phyloP scores from a whole-genome alignment of 2,329 filamentous ascomycete species.

The Colletotrichum sp. region DNA sequence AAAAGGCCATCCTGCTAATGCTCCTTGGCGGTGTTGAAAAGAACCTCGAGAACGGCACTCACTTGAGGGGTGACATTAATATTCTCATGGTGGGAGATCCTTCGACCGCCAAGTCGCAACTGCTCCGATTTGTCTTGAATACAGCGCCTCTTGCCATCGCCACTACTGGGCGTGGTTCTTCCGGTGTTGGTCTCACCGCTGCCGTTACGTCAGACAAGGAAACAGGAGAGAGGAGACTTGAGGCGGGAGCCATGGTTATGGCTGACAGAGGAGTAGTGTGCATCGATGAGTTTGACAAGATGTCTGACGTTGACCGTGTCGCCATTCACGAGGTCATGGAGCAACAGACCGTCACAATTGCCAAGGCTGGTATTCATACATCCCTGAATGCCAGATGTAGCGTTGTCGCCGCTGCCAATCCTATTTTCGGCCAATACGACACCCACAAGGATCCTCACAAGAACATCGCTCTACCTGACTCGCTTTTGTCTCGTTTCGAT shows the following conservation, averaged over 20 bases:
- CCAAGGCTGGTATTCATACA: constrained; percentile 97
- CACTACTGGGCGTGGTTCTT: constrained; percentile 94
- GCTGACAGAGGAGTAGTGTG: constrained; percentile 96
- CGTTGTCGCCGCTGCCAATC: constrained; percentile 95
- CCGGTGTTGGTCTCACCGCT: constrained; percentile 95
- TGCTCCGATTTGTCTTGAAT: constrained; percentile 95
- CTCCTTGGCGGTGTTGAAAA: constrained; percentile 96
- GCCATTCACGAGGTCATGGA: constrained; percentile 99
- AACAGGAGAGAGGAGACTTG: constrained; percentile 90
- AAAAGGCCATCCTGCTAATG: constrained; percentile 96
- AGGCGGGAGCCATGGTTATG: constrained; percentile 98
- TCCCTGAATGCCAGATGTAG: constrained; percentile 96
- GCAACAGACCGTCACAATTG: constrained; percentile 98
- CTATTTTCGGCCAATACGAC: constrained; percentile 98
- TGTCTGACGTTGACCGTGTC: constrained; percentile 97
- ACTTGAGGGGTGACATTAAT: constrained; percentile 98
- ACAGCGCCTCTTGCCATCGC: constrained; percentile 96
- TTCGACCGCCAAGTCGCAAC: constrained; percentile 97
- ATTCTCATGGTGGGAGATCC: constrained; percentile 99
- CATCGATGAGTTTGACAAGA: constrained; percentile 99
- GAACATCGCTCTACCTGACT: constrained; percentile 97
- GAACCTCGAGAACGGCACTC: constrained; percentile 96
- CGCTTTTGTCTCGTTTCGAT: constrained; percentile 97
- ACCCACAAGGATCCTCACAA: constrained; percentile 98
- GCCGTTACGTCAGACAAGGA: constrained; percentile 97